phyloP scores from a whole-genome alignment of 176 grass and related monocot genomes.

The Paspalum notatum region DNA sequence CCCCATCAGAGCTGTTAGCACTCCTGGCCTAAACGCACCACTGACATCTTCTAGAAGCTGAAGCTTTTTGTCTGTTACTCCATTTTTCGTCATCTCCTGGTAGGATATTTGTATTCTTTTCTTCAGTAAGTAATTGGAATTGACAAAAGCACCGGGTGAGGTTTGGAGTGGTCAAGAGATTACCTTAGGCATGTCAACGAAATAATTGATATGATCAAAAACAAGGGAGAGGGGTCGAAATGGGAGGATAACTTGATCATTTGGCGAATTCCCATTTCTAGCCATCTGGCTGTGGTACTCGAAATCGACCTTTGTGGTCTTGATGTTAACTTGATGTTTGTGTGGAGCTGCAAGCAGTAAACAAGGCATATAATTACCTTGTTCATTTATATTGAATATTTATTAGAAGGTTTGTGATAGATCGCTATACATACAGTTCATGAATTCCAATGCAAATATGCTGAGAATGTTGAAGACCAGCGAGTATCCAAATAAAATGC shows the following conservation, averaged over 20 bases:
- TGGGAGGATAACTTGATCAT: constrained; percentile 61
- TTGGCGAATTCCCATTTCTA: constrained; percentile 39
- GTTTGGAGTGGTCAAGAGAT: constrained; percentile 31
- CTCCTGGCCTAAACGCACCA: constrained; percentile 80
- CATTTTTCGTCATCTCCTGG: constrained; percentile 76
- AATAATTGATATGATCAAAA: constrained; percentile 90
- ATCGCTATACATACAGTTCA: constrained; percentile 62
- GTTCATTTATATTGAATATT: constrained; percentile 21
- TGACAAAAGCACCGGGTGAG: constrained; percentile 17
- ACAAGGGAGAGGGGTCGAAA: constrained; percentile 79
- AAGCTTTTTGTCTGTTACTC: constrained; percentile 77
- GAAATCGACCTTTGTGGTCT: constrained; percentile 36
- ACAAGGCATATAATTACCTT: constrained; percentile 11
- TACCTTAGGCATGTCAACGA: constrained; percentile 92
- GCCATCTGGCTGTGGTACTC: constrained; percentile 33
- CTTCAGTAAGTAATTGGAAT: constrained; percentile 22
- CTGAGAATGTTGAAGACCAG: constrained; percentile 84
- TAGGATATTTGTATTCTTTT: constrained; percentile 45
- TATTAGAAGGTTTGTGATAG: constrained; percentile 9
- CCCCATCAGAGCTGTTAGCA: constrained; percentile 95
- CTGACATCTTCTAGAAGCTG: constrained; percentile 80
- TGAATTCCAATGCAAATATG: constrained; percentile 74
- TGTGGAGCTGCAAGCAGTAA: constrained; percentile 68
- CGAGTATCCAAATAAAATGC: constrained; percentile 68
- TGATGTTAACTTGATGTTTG: constrained; percentile 54